Conservation (phyloP, 768 basidiomycete genomes). For the Paxillus involutus region DNA sequence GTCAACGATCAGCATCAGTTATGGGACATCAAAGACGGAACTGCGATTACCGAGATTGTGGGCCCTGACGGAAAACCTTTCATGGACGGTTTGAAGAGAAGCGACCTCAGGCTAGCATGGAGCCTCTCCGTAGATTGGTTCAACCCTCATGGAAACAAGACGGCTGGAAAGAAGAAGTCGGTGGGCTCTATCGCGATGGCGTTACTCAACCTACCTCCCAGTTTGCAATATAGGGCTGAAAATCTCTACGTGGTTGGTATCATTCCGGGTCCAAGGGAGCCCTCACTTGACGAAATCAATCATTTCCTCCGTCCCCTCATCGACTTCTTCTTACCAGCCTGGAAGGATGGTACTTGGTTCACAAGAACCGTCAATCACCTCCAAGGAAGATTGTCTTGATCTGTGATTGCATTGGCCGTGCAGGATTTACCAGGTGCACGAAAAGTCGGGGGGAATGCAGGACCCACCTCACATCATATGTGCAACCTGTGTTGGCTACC, state of each 20-base stretch:
- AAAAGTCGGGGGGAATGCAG: too few species aligned
- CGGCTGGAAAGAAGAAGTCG: conserved; percentile 12
- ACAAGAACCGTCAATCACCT: too few species aligned
- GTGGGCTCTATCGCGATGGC: conserved; percentile 13
- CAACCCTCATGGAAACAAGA: conserved; percentile 24
- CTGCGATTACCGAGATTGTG: conserved; percentile 23
- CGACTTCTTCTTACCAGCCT: conserved; percentile 31
- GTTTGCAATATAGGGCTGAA: conserved; percentile 15
- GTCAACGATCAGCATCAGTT: neutral
- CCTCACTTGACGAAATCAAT: conserved; percentile 31
- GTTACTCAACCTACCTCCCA: conserved; percentile 23
- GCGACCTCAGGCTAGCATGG: conserved; percentile 15
- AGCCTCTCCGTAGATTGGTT: conserved; percentile 29
- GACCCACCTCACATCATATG: too few species aligned
- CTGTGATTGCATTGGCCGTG: too few species aligned
- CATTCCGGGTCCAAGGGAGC: conserved; percentile 38
- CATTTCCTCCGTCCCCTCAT: conserved; percentile 34
- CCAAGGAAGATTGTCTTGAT: too few species aligned
- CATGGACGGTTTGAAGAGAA: conserved; percentile 10
- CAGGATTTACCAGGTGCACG: too few species aligned
- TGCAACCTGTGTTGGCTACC: too few species aligned
- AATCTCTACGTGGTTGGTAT: conserved; percentile 39
- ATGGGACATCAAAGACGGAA: conserved; percentile 30
- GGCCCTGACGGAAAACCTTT: conserved; percentile 26
- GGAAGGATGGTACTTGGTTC: conserved; percentile 29